A percentile compares a stretch with the other conserved stretches of the same genome.
phyloP scores from a whole-genome alignment of 139 green algal species.

The Gonium pectorale region DNA sequence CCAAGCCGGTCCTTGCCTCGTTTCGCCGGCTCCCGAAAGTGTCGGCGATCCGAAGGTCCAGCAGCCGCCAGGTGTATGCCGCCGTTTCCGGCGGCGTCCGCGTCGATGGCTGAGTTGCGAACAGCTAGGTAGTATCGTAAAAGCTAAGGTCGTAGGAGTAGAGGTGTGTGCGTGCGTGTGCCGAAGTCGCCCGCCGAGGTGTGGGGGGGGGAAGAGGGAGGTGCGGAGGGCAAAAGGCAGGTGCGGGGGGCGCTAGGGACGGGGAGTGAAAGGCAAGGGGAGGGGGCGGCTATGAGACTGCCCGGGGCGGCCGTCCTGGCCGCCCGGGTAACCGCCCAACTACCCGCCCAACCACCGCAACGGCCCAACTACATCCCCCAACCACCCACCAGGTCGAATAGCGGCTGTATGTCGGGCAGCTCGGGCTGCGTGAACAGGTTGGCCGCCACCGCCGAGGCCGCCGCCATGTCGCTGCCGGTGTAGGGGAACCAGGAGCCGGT shows the following conservation, averaged over 20 bases:
- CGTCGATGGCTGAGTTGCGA: too few relatives aligned
- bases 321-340: too few relatives aligned
- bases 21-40: too few relatives aligned
- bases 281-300: neutral
- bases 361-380: neutral
- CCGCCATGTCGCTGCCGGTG: slow-evolving; percentile 46
- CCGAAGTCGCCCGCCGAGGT: too few relatives aligned
- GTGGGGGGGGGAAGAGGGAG: neutral
- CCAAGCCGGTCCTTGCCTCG: neutral
- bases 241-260: neutral
- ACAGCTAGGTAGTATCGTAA: too few relatives aligned
- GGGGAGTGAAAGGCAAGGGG: neutral
- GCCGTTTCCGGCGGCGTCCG: too few relatives aligned
- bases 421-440: slow-evolving; percentile 38
- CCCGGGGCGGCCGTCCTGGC: too few relatives aligned
- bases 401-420: slow-evolving; percentile 22
- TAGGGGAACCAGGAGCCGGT: neutral
- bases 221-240: neutral
- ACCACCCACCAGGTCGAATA: neutral
- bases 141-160: too few relatives aligned
- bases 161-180: too few relatives aligned
- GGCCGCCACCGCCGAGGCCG: neutral
- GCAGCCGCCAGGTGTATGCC: too few relatives aligned
- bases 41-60: too few relatives aligned
- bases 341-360: neutral